A percentile compares a stretch with the other conserved stretches of the same genome.
phyloP scores from a whole-genome alignment of 306 rosid species.

The Cicer judaicum region DNA sequence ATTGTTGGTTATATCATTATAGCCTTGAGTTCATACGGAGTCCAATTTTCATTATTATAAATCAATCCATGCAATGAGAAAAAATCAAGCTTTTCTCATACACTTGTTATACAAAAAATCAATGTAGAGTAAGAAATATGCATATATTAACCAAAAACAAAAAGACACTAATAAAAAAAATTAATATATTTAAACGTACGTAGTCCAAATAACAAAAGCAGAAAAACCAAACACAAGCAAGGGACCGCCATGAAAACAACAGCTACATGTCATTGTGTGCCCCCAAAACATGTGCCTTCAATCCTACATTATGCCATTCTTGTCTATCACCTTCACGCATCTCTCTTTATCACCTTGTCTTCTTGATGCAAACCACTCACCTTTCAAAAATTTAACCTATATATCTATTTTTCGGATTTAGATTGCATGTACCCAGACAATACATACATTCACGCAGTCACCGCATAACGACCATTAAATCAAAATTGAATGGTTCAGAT shows the following conservation, averaged over 20 bases:
- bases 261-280: slow-evolving; percentile 62
- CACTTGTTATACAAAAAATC: not conserved
- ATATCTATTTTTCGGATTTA: not conserved
- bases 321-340: slow-evolving; percentile 48
- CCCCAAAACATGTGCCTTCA: slow-evolving; percentile 62
- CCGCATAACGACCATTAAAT: no score
- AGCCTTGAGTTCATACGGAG: no score
- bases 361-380: slow-evolving; percentile 45
- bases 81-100: slow-evolving; percentile 6
- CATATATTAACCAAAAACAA: not conserved
- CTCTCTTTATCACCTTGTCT: slow-evolving; percentile 40
- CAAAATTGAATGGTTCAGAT: no score
- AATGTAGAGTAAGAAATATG: not conserved
- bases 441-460: no score
- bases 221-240: slow-evolving; percentile 33
- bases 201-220: slow-evolving; percentile 43
- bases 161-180: slow-evolving; percentile 14
- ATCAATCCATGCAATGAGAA: not conserved
- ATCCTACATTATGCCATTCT: slow-evolving; percentile 53
- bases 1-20: not conserved
- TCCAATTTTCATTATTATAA: no score
- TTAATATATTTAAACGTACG: slow-evolving; percentile 41
- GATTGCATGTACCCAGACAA: no score
- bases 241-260: slow-evolving; percentile 59
- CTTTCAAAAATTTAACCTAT: slow-evolving; percentile 32